Conservation (phyloP, 1,284 basidiomycete genomes). For the Fomitopsis betulina region DNA sequence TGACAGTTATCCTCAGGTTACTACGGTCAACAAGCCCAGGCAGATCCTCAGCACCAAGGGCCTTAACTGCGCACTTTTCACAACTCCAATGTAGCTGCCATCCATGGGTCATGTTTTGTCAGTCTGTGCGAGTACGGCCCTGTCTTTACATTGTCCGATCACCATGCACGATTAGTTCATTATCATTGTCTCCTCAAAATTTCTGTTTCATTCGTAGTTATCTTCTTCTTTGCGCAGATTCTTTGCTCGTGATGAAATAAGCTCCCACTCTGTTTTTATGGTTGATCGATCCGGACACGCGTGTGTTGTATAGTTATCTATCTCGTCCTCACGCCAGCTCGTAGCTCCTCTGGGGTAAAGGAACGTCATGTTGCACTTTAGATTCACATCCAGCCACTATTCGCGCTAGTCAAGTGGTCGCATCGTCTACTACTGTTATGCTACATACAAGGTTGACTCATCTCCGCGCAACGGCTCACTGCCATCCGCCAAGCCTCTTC, state of each 20-base stretch:
- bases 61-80: slow-evolving; percentile 27
- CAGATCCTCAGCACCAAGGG: slow-evolving; percentile 59
- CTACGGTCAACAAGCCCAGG: slow-evolving; percentile 59
- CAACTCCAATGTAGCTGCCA: slow-evolving; percentile 18
- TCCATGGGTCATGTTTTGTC: slow-evolving; percentile 17
- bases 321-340: slow-evolving; percentile 1
- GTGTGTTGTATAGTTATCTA: slow-evolving; percentile 5
- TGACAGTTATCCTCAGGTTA: slow-evolving; percentile 46
- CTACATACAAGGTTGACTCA: neutral
- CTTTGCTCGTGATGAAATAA: slow-evolving; percentile 10
- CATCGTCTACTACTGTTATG: neutral
- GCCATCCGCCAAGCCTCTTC: neutral
- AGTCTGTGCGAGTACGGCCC: slow-evolving; percentile 19
- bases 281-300: too few relatives aligned
- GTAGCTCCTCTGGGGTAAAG: neutral
- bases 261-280: slow-evolving; percentile 5
- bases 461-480: neutral
- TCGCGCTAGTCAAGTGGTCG: neutral
- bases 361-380: too few relatives aligned
- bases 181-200: neutral
- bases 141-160: neutral
- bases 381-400: neutral
- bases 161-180: slow-evolving; percentile 1
- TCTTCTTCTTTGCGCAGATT: neutral
- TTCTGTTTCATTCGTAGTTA: neutral